Base-by-base conservation (phyloP, 768 basidiomycete species). In the Hypsizygus marmoreus region DNA sequence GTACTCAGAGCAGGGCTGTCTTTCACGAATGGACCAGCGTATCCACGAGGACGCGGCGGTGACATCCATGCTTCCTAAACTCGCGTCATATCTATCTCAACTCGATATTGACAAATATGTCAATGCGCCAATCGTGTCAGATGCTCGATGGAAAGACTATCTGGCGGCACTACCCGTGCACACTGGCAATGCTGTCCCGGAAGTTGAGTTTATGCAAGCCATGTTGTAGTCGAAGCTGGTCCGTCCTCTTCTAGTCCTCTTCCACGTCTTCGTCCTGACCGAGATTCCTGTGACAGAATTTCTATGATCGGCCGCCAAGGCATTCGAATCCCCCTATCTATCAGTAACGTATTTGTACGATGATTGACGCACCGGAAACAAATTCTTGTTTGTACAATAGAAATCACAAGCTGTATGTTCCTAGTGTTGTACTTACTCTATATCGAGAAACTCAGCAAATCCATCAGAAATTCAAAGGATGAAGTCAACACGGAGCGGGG, bases 1-100 rank as follows among this genome's bases (percentile, higher is more conserved):
- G 81, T 82, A 81, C 56, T 69, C 74, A 19, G 82, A 84, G 58
- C 62, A 75, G 49, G 74, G 64, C 14, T 71, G 74, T 3, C 54
- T 84, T 34, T 65, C 70, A 12, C 71, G 81, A n/a, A 63, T 70
- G 43, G 62, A 62, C 8, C 79, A 84, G 53, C 70, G 74, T 6
- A 48, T 66, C 2, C 71, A 72, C 33, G 77, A 80, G 55, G 77
- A 77, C 49, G 53, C 58, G 6, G 77, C 76, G 4, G 60, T 79
- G 6, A 62, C 71, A 2, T 61, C 69, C 8, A 73, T 76, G 53
- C 54, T 80, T 40, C 74, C 74, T 2, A 56, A 73, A 22, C 54
- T 81, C 25, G 63, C 67, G 28, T 51, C 49, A 16, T 74, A 72
- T 47, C 64, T 82, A 17, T 53, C 68, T 14, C 63, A 66, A 39